These are phyloP conservation scores for Aphanomyces euteiches DNA, from an alignment of 352 stramenopile genomes.

Conservation along the genomic window DNA sequence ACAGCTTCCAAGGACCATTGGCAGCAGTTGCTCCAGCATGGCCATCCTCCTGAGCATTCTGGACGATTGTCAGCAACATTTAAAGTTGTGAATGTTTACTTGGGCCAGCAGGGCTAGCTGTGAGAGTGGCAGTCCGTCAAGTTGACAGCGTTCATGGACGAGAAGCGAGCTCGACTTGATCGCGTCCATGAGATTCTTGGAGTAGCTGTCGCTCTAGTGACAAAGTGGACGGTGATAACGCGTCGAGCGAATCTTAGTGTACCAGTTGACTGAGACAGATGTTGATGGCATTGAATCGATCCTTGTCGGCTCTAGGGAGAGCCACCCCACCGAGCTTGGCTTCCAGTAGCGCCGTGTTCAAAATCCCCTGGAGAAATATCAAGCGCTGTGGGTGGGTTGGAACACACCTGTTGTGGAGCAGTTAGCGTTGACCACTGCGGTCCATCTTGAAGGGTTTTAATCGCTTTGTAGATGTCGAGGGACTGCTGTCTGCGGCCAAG, in stretches of 20 bases:
- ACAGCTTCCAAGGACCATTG: constrained; percentile 86
- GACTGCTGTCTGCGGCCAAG: constrained; percentile 91
- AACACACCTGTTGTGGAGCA: neutral
- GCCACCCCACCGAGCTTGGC: constrained; percentile 93
- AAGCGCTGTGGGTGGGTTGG: too few relatives aligned
- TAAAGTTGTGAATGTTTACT: constrained; percentile 28
- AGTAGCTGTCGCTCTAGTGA: constrained; percentile 88
- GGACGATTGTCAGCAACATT: constrained; percentile 17
- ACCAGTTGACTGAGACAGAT: neutral
- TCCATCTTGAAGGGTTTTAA: constrained; percentile 64
- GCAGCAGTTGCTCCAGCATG: constrained; percentile 62
- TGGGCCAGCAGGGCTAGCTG: constrained; percentile 89
- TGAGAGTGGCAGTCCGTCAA: constrained; percentile 90
- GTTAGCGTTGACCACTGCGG: neutral
- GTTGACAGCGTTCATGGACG: constrained; percentile 79
- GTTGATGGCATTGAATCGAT: constrained; percentile 50
- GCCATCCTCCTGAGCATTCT: constrained; percentile 36
- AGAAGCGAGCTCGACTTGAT: constrained; percentile 93
- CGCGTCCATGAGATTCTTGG: constrained; percentile 96
- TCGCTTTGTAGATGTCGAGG: constrained; percentile 89
- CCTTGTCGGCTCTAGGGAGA: constrained; percentile 85
- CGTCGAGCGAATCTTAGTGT: neutral
- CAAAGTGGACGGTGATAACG: neutral
- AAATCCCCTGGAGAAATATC: constrained; percentile 52
- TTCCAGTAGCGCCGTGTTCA: constrained; percentile 81